These are phyloP conservation scores for Trametopsis cervina DNA, from an alignment of 768 basidiomycete species.

Conservation along the genomic window DNA sequence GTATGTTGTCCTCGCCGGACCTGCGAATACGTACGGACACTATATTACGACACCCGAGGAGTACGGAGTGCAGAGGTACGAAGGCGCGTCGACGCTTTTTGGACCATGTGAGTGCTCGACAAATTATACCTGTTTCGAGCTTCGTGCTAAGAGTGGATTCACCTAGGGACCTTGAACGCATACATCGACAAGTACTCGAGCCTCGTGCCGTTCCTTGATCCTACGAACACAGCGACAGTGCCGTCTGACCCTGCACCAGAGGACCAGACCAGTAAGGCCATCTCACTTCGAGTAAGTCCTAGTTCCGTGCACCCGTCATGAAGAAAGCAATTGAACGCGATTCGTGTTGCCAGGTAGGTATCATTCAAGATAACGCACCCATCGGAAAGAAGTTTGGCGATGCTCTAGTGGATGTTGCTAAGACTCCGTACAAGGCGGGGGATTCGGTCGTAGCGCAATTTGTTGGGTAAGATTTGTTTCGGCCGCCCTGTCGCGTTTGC, in stretches of 20 bases:
- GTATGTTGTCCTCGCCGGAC: constrained; percentile 72
- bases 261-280: constrained; percentile 57
- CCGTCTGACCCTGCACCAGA: constrained; percentile 58
- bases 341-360: constrained; percentile 36
- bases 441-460: constrained; percentile 57
- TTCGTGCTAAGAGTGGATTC: neutral
- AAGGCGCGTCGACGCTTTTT: constrained; percentile 76
- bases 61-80: constrained; percentile 69
- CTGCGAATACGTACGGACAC: constrained; percentile 77
- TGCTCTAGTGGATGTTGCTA: constrained; percentile 47
- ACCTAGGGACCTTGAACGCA: constrained; percentile 65
- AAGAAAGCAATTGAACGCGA: neutral
- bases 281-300: constrained; percentile 52
- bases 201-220: constrained; percentile 56
- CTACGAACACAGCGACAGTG: constrained; percentile 39
- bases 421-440: constrained; percentile 44
- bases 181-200: constrained; percentile 72
- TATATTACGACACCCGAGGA: constrained; percentile 71
- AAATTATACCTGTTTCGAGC: constrained; percentile 7
- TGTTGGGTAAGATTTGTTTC: constrained; percentile 35
- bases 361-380: constrained; percentile 54
- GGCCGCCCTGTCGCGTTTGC: neutral
- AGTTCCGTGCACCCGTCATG: neutral
- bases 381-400: constrained; percentile 56
- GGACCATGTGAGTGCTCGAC: constrained; percentile 52